Evolutionary conservation across 805 yeast species (phyloP), one percentile per base, ranked within the genome.

Genomic region (Tetrapisispora arboricola): DNA sequence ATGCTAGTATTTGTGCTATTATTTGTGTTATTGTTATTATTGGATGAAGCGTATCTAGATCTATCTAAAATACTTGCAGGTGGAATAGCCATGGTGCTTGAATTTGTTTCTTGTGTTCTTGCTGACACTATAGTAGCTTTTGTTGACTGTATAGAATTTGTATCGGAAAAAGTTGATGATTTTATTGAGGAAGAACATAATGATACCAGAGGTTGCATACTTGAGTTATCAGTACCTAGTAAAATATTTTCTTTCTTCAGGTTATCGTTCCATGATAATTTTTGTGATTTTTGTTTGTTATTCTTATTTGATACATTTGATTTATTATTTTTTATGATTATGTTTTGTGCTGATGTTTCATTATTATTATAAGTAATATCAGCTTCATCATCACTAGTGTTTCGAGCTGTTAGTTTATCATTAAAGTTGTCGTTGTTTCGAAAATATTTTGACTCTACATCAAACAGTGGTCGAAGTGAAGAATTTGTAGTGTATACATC

Each of bases 21-120:
- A 17, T 26, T 35, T 9, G 30, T 34, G 3, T 19, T 25, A 34
- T 26, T 26, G 11, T 35, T 35, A 10, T 49, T 18, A 32, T 36
- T 3, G 39, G 43, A 33, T 26, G 48, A 20, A 9, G n/a, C n/a
- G n/a, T 40, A 16, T 25, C 66, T 54, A 8, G 73, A 60, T 39
- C 80, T 62, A 48, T 78, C 85, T 62, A 77, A 63, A 9, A 80
- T 76, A 47, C 82, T 75, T n/a, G 84, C 81, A 0, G 87, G 86
- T 1, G 86, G 76, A 15, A 80, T 79, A 0, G 85, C 85, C 21
- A 76, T 66, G 0, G 82, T 75, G 38, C 82, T 75, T 17, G 84
- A 75, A 48, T 76, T 79, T 3, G 81, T 70, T 30, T 72, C 70
- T 8, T 67, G 53, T 20, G 65, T 64, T 41, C 61, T 57, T 11